Percentiles rank a stretch among this genome's conserved stretches.
phyloP scores from a whole-genome alignment of 441 rosid species.

The Hura crepitans region DNA sequence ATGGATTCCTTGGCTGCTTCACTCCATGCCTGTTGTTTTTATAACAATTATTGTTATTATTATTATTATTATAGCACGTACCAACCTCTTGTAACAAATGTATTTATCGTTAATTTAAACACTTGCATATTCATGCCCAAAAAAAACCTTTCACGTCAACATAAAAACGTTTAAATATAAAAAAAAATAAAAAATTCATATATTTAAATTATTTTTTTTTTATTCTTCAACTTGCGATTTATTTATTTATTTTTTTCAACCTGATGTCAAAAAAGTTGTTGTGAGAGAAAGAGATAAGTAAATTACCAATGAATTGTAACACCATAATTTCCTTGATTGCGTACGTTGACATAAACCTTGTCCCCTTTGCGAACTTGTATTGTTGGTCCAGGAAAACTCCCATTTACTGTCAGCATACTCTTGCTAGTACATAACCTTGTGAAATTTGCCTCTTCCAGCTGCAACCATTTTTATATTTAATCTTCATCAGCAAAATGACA shows the following conservation, averaged over 20 bases:
- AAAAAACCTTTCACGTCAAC: too few relatives aligned
- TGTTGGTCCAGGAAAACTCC: conserved; percentile 27
- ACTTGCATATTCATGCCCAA: too few relatives aligned
- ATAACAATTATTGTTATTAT: too few relatives aligned
- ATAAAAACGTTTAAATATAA: too few relatives aligned
- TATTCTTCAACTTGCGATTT: too few relatives aligned
- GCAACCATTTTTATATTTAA: not conserved
- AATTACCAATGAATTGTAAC: conserved; percentile 28
- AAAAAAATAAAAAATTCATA: too few relatives aligned
- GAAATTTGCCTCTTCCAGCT: conserved; percentile 23
- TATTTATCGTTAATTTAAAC: too few relatives aligned
- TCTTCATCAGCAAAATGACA: not conserved
- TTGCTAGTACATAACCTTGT: conserved; percentile 24
- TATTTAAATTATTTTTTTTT: too few relatives aligned
- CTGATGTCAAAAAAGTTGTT: not conserved
- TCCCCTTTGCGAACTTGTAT: conserved; percentile 22
- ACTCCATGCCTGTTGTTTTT: conserved; percentile 29
- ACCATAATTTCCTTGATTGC: conserved; percentile 23
- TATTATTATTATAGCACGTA: too few relatives aligned
- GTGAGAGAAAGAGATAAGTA: not conserved
- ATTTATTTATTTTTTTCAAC: too few relatives aligned
- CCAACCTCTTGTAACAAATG: too few relatives aligned
- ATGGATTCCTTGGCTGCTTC: conserved; percentile 29
- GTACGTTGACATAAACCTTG: conserved; percentile 19
- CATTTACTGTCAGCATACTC: conserved; percentile 24